Percentiles rank a stretch among this genome's conserved stretches.
These are phyloP conservation scores for Omphalea diandra DNA, from an alignment of 441 rosid genomes.

Conservation along the genomic window DNA sequence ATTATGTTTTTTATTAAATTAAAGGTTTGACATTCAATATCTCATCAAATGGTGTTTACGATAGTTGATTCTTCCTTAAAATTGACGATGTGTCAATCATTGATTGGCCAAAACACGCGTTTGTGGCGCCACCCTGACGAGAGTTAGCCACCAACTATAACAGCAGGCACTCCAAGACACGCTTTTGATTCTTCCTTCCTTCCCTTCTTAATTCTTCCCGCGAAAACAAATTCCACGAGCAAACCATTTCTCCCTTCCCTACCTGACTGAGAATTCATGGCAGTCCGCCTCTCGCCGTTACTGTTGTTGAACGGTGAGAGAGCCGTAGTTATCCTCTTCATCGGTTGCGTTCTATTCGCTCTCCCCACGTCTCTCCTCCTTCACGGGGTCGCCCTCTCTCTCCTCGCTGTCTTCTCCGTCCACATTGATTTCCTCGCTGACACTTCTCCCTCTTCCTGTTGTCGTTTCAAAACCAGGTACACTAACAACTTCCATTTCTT, in stretches of 20 bases:
- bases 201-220: slow-evolving; percentile 23
- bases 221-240: slow-evolving; percentile 4
- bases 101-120: too few species aligned
- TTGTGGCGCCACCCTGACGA: too few species aligned
- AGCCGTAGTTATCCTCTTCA: slow-evolving; percentile 61
- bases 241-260: background rate
- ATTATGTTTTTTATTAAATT: too few species aligned
- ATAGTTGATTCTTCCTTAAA: too few species aligned
- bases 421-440: slow-evolving; percentile 68
- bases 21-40: too few species aligned
- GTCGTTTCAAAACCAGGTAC: slow-evolving; percentile 65
- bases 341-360: slow-evolving; percentile 47
- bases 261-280: slow-evolving; percentile 14
- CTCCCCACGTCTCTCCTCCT: slow-evolving; percentile 60
- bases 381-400: slow-evolving; percentile 63
- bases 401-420: slow-evolving; percentile 59
- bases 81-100: too few species aligned
- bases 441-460: slow-evolving; percentile 36
- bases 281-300: slow-evolving; percentile 30
- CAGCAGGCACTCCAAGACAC: too few species aligned
- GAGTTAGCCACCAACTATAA: too few species aligned
- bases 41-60: too few species aligned
- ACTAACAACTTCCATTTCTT: background rate
- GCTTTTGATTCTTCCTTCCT: too few species aligned
- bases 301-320: slow-evolving; percentile 72